Evolutionary conservation across 2,329 filamentous ascomycete genomes (phyloP), one percentile per base, ranked within the genome.

Genomic region (Cordyceps cateniannulata): DNA sequence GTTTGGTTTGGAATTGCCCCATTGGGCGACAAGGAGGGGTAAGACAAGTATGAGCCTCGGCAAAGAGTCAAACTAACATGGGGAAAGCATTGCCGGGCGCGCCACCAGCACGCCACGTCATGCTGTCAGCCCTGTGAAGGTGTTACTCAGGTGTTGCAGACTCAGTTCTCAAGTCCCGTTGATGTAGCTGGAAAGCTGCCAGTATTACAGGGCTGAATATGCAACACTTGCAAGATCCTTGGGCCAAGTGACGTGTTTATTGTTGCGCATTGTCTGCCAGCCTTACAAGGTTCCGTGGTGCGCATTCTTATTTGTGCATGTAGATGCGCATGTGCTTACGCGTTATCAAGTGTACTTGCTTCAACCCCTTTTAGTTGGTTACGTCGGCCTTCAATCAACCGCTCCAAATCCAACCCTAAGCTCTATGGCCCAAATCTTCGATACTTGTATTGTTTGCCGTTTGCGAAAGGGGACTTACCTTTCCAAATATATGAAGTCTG

Each of bases 11-110:
- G 29, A 29, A 9, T 50, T 48, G 24, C 53, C 32, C 16, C 16
- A n/a, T 32, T 29, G n/a, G 47, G 29, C 45, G 20, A 50, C 32
- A 22, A 50, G 12, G 55, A 58, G 55, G 55, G 55, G 55, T 58
- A 50, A 42, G 24, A 22, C 27, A 10, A 42, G 3, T 50, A 9
- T 35, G 29, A 42, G 45, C 55, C 55, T 58, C 55, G 55, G 55
- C 44, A 58, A 5, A n/a, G 5, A 18, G 14, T 27, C 9, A 29
- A 35, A 50, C 1, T 22, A 9, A 18, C 18, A 58, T 22, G 6
- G 45, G 20, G 2, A 16, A 18, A 29, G 9, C 24, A 50, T 18
- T 58, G 45, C 55, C 55, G 55, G 24, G n/a, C 5, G 18, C 40
- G 53, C 53, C 53, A 24, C 53, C 42, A 49, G 14, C 29, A 10